Evolutionary conservation across 768 basidiomycete species (phyloP).

Genomic region (Daedaleopsis nitida): DNA sequence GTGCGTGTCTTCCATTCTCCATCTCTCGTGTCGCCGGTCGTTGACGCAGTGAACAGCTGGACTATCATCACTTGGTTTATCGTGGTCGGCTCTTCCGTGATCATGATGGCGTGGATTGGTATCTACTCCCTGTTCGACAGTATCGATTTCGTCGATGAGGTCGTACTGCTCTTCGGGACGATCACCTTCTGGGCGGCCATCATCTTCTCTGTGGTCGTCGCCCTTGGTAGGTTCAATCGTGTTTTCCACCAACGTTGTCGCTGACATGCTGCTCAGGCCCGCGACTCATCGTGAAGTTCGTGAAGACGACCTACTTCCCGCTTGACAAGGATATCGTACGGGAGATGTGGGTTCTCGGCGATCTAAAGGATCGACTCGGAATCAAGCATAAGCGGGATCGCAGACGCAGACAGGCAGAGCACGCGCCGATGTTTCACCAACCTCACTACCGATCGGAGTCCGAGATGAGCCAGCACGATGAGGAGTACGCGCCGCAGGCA

Average conservation of each 20-base stretch:
- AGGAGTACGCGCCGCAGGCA: constrained; percentile 30
- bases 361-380: constrained; percentile 81
- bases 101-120: constrained; percentile 86
- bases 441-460: constrained; percentile 67
- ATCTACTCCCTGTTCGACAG: constrained; percentile 83
- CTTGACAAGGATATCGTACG: constrained; percentile 89
- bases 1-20: constrained; percentile 51
- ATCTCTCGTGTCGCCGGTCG: constrained; percentile 11
- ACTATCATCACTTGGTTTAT: constrained; percentile 84
- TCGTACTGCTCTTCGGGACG: constrained; percentile 71
- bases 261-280: constrained; percentile 58
- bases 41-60: constrained; percentile 52
- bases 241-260: not conserved
- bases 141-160: constrained; percentile 72
- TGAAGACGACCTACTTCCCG: constrained; percentile 71
- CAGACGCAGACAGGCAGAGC: constrained; percentile 52
- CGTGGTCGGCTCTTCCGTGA: constrained; percentile 75
- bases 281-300: constrained; percentile 76
- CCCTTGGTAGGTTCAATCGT: constrained; percentile 59
- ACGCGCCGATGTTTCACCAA: constrained; percentile 70
- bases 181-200: constrained; percentile 86
- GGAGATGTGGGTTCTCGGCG: constrained; percentile 86
- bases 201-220: constrained; percentile 64
- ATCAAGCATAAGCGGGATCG: constrained; percentile 59
- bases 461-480: constrained; percentile 41